Percentiles rank a stretch among this genome's conserved stretches.
phyloP scores from a whole-genome alignment of 23 red algal genomes.

The Gracilaria domingensis region DNA sequence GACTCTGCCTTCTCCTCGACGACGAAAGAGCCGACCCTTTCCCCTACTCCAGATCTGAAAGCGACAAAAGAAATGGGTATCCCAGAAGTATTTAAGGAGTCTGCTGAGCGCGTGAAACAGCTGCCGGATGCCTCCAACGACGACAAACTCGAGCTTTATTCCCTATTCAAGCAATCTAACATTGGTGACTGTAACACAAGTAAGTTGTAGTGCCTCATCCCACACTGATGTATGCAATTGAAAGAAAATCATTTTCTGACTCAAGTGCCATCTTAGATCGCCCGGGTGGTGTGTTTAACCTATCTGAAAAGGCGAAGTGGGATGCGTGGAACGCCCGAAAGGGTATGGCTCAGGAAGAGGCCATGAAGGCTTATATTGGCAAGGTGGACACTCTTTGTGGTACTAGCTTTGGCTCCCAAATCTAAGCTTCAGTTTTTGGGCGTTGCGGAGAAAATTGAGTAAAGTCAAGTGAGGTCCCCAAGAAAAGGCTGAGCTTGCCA shows the following conservation, averaged over 20 bases:
- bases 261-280: constrained; percentile 40
- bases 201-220: not conserved
- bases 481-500: not conserved
- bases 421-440: constrained; percentile 17
- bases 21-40: not conserved
- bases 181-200: constrained; percentile 90
- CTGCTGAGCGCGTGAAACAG: constrained; percentile 94
- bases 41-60: not conserved
- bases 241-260: not conserved
- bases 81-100: constrained; percentile 84
- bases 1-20: not conserved
- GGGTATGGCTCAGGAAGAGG: constrained; percentile 88
- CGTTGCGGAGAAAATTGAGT: not conserved
- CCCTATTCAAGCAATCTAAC: constrained; percentile 96
- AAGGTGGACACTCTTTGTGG: constrained; percentile 94
- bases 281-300: constrained; percentile 86
- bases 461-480: not conserved
- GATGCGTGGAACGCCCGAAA: constrained; percentile 87
- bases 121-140: constrained; percentile 75
- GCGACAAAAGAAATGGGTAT: constrained; percentile 45
- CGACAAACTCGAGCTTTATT: constrained; percentile 92
- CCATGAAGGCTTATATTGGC: constrained; percentile 91
- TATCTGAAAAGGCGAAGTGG: constrained; percentile 90
- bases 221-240: not conserved
- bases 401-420: constrained; percentile 75